These are phyloP conservation scores for Rhizophora mangle DNA, from an alignment of 345 rosid species.

Conservation along the genomic window DNA sequence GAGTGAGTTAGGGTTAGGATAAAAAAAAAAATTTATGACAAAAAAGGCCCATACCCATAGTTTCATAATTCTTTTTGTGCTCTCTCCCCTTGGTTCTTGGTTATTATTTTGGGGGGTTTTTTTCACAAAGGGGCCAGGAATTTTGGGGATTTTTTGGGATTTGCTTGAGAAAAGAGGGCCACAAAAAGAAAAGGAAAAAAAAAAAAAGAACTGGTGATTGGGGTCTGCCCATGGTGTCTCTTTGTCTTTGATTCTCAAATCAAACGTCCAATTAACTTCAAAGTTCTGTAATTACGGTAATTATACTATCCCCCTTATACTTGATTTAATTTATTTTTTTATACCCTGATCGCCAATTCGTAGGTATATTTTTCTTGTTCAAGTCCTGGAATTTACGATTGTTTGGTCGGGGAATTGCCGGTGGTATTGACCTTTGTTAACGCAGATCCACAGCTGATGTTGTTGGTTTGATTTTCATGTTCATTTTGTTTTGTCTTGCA, in stretches of 20 bases:
- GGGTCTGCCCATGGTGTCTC: constrained; percentile 30
- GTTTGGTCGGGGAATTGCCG: background rate
- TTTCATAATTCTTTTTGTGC: background rate
- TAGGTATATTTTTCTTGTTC: background rate
- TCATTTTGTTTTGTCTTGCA: no score
- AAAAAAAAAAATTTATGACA: constrained; percentile 4
- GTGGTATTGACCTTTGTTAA: no score
- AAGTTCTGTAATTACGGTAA: constrained; percentile 17
- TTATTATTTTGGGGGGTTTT: constrained; percentile 5
- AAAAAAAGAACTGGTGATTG: constrained; percentile 18
- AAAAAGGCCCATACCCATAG: constrained; percentile 6
- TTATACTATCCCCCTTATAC: background rate
- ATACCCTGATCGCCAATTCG: constrained; percentile 5
- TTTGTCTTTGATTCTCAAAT: constrained; percentile 6
- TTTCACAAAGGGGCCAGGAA: constrained; percentile 20
- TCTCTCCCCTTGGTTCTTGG: background rate
- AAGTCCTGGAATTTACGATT: background rate
- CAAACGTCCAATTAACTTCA: constrained; percentile 3
- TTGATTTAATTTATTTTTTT: background rate
- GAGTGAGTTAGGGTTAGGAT: constrained; percentile 6
- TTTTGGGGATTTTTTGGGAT: constrained; percentile 21
- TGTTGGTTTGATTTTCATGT: no score
- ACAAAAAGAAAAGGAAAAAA: constrained; percentile 12
- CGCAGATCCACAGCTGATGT: no score
- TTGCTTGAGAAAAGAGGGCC: constrained; percentile 32